These are phyloP conservation scores for Nicotiana otophora DNA, from an alignment of 257 asterid genomes.

Conservation along the genomic window DNA sequence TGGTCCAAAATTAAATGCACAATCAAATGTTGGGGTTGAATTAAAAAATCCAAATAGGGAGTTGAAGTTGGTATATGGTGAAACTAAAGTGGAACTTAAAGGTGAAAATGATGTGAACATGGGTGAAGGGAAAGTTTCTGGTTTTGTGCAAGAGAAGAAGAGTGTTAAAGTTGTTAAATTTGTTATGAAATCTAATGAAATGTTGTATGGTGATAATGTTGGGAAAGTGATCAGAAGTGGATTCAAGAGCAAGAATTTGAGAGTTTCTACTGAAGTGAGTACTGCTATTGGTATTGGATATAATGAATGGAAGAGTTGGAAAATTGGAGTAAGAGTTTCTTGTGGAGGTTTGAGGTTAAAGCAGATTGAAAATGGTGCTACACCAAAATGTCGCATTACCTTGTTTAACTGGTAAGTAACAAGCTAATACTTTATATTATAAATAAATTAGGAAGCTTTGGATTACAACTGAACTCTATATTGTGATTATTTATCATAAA, in stretches of 20 bases:
- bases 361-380: conserved; percentile 17
- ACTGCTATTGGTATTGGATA: conserved; percentile 25
- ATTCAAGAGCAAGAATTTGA: conserved; percentile 23
- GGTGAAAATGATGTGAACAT: conserved; percentile 17
- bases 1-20: conserved; percentile 28
- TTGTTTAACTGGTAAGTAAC: conserved; percentile 25
- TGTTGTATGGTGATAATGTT: conserved; percentile 5
- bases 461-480: too few species aligned
- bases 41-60: conserved; percentile 36
- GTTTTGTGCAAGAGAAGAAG: conserved; percentile 23
- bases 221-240: conserved; percentile 23
- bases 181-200: background rate
- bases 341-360: conserved; percentile 22
- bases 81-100: conserved; percentile 9
- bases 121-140: conserved; percentile 24
- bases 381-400: conserved; percentile 24
- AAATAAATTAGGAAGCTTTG: too few species aligned
- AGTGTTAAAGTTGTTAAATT: conserved; percentile 23
- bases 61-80: conserved; percentile 28
- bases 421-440: background rate
- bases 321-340: conserved; percentile 16
- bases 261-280: conserved; percentile 20
- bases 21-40: conserved; percentile 12
- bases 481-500: too few species aligned
- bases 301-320: conserved; percentile 19